These are phyloP conservation scores for Coemansia sp. DNA, from an alignment of 192 early-diverging fungal species.

Conservation along the genomic window DNA sequence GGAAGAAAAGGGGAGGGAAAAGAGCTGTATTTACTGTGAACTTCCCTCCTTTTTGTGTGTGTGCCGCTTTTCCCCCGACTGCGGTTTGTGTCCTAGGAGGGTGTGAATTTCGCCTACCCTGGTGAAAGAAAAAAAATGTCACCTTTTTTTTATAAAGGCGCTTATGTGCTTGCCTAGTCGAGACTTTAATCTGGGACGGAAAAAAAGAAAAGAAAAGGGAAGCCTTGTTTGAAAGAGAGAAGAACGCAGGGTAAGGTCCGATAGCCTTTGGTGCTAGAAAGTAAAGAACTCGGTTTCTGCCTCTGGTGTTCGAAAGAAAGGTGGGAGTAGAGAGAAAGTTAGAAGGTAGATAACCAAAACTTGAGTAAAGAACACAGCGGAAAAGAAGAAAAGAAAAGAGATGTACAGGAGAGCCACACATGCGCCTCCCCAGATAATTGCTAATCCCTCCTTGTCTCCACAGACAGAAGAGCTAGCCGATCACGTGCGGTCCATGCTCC, in stretches of 20 bases:
- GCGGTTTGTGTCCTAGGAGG: background rate
- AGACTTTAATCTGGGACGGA: background rate
- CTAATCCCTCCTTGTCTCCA: background rate
- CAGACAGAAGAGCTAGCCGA: constrained; percentile 6
- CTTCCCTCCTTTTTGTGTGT: background rate
- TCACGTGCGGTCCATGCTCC: constrained; percentile 8
- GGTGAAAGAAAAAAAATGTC: background rate
- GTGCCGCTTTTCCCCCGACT: background rate
- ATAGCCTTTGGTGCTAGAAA: background rate
- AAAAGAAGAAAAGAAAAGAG: constrained; percentile 8
- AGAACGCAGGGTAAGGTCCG: constrained; percentile 1
- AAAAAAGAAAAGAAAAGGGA: background rate
- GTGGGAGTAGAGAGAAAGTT: background rate
- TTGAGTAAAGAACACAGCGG: constrained; percentile 3
- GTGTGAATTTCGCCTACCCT: constrained; percentile 4
- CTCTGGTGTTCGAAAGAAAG: background rate
- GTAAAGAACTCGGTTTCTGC: background rate
- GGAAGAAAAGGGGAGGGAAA: background rate
- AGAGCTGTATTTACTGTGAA: constrained; percentile 2
- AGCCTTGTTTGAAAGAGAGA: background rate
- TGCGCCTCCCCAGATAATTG: background rate
- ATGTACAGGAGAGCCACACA: background rate
- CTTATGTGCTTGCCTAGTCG: background rate
- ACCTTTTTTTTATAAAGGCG: background rate
- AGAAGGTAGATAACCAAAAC: background rate